Evolutionary conservation across 2,329 filamentous ascomycete genomes (phyloP).

Genomic region (Apiospora marii): DNA sequence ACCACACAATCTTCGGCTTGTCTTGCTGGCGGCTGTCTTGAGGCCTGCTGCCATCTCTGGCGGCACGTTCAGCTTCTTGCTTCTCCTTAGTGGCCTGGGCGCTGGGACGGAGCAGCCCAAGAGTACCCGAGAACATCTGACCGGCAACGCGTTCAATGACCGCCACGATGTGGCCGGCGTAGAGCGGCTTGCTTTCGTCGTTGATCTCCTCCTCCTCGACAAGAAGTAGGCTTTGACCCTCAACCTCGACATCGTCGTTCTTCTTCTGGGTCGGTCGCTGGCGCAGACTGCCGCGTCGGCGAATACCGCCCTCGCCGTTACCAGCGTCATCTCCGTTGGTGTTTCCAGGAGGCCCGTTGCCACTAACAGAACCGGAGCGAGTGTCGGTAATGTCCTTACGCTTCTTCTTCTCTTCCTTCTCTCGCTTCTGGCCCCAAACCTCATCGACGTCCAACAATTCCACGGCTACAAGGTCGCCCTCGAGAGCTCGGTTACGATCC

Average conservation of each 20-base stretch:
- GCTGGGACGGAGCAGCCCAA: slow-evolving; percentile 92
- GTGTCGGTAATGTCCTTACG: slow-evolving; percentile 98
- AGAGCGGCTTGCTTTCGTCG: slow-evolving; percentile 96
- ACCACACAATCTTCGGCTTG: slow-evolving; percentile 99
- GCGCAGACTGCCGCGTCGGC: slow-evolving; percentile 91
- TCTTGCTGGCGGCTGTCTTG: slow-evolving; percentile 88
- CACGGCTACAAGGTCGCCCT: slow-evolving; percentile 94
- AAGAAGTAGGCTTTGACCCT: slow-evolving; percentile 93
- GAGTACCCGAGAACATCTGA: slow-evolving; percentile 98
- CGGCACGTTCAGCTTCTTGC: slow-evolving; percentile 94
- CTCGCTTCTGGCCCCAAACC: slow-evolving; percentile 97
- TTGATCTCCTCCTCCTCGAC: slow-evolving; percentile 99
- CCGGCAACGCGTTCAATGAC: slow-evolving; percentile 97
- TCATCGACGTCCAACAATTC: slow-evolving; percentile 98
- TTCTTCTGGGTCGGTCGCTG: slow-evolving; percentile 99
- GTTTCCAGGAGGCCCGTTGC: slow-evolving; percentile 64
- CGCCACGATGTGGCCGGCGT: slow-evolving; percentile 95
- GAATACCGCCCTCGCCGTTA: slow-evolving; percentile 81
- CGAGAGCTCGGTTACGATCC: slow-evolving; percentile 94
- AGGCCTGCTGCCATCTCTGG: slow-evolving; percentile 81
- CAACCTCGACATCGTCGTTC: slow-evolving; percentile 98
- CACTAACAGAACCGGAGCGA: slow-evolving; percentile 77
- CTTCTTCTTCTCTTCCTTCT: slow-evolving; percentile 99
- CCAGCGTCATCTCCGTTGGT: slow-evolving; percentile 68
- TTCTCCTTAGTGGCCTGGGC: slow-evolving; percentile 99